Conservation (phyloP, 192 early-diverging fungal species). For the Coemansia sp. region DNA sequence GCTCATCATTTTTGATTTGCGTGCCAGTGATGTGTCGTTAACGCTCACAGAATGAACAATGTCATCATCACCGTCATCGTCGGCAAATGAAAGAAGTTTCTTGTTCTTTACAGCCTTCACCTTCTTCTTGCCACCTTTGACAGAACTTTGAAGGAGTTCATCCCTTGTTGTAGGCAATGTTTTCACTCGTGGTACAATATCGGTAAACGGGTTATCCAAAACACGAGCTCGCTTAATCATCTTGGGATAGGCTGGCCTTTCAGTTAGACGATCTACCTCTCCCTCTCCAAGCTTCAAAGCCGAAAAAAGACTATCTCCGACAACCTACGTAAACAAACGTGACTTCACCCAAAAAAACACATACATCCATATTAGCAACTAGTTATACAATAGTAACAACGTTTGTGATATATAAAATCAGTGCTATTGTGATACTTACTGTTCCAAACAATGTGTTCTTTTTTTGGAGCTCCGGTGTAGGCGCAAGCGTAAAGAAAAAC, state of each 20-base stretch:
- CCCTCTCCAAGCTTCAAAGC: slow-evolving; percentile 80
- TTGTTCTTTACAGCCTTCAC: slow-evolving; percentile 40
- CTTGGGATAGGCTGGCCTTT: slow-evolving; percentile 74
- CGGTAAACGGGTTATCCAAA: slow-evolving; percentile 85
- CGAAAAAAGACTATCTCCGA: slow-evolving; percentile 88
- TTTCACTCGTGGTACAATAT: slow-evolving; percentile 73
- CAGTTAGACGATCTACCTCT: slow-evolving; percentile 70
- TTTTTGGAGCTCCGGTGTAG: slow-evolving; percentile 76
- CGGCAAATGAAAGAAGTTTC: slow-evolving; percentile 83
- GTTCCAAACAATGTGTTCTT: slow-evolving; percentile 94
- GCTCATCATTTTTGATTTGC: slow-evolving; percentile 57
- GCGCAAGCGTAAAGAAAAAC: slow-evolving; percentile 92
- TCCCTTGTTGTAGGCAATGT: slow-evolving; percentile 13
- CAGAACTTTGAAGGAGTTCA: too few species aligned
- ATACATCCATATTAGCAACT: too few species aligned
- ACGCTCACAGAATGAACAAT: not conserved
- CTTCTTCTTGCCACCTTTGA: slow-evolving; percentile 46
- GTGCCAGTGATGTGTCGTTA: not conserved
- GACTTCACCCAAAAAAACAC: too few species aligned
- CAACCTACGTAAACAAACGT: slow-evolving; percentile 54
- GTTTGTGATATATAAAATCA: too few species aligned
- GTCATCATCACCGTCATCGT: slow-evolving; percentile 65
- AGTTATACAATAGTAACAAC: too few species aligned
- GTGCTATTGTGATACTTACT: too few species aligned
- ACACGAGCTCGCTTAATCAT: slow-evolving; percentile 64